These are phyloP conservation scores for Xerocomus brunneocitrinus DNA, from an alignment of 768 basidiomycete genomes.

Conservation along the genomic window DNA sequence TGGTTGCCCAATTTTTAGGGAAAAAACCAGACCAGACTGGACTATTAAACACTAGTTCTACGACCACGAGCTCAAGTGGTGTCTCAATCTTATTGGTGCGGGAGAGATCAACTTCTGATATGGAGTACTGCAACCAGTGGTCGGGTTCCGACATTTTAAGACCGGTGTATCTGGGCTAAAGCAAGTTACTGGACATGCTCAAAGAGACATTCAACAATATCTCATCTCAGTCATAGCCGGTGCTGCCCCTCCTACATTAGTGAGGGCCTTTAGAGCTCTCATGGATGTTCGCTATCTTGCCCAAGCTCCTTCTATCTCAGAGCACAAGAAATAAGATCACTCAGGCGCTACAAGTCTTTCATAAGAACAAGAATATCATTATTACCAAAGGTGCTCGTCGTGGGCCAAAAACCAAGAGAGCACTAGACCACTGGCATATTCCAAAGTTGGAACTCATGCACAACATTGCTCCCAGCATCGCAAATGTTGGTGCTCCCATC, in stretches of 20 bases:
- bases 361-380: conserved; percentile 33
- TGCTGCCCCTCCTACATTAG: conserved; percentile 24
- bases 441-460: conserved; percentile 27
- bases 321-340: conserved; percentile 10
- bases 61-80: too few species aligned
- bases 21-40: too few species aligned
- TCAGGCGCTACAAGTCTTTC: conserved; percentile 28
- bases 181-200: conserved; percentile 38
- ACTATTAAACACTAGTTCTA: too few species aligned
- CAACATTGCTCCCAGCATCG: background rate
- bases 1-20: too few species aligned
- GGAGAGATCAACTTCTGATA: conserved; percentile 8
- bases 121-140: background rate
- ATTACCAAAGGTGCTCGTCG: conserved; percentile 24
- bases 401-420: conserved; percentile 11
- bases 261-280: conserved; percentile 32
- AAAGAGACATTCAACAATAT: conserved; percentile 35
- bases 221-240: conserved; percentile 35
- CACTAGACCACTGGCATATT: conserved; percentile 36
- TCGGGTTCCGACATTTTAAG: conserved; percentile 35
- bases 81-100: too few species aligned
- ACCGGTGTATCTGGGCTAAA: conserved; percentile 38
- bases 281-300: conserved; percentile 36
- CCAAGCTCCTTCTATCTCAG: conserved; percentile 27
- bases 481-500: background rate